These are phyloP conservation scores for Fusarium tricinctum DNA, from an alignment of 2,329 filamentous ascomycete genomes.

Conservation along the genomic window DNA sequence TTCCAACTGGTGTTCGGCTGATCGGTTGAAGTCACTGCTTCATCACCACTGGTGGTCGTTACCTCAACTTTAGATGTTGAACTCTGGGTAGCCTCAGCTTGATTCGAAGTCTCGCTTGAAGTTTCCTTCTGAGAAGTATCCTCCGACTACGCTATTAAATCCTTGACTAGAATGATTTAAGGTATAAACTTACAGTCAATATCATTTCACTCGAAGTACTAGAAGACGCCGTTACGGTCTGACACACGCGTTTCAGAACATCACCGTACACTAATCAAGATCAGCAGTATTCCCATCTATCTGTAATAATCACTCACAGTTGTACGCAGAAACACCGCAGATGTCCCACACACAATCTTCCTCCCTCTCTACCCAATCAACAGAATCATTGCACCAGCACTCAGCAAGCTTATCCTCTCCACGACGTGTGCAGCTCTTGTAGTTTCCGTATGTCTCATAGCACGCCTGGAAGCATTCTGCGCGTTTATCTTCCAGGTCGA, in stretches of 20 bases:
- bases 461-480: constrained; percentile 22
- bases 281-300: fast-evolving
- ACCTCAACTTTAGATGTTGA: not conserved
- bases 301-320: not conserved
- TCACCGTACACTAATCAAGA: not conserved
- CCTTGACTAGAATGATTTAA: fast-evolving
- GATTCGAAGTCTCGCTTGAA: no score
- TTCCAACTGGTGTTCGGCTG: not conserved
- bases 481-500: constrained; percentile 3
- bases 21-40: not conserved
- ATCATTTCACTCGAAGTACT: fast-evolving
- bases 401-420: not conserved
- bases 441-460: constrained; percentile 20
- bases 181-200: not conserved
- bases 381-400: constrained; percentile 22
- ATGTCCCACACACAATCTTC: constrained; percentile 22
- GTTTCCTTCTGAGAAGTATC: not conserved
- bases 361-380: constrained; percentile 24
- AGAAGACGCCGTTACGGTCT: not conserved
- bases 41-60: fast-evolving
- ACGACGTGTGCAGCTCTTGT: not conserved
- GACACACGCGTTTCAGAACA: constrained; percentile 1
- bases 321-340: constrained; percentile 25
- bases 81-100: not conserved
- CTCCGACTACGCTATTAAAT: not conserved